Conservation (phyloP, 2,329 filamentous ascomycete species). For the Pseudogymnoascus sp. region DNA sequence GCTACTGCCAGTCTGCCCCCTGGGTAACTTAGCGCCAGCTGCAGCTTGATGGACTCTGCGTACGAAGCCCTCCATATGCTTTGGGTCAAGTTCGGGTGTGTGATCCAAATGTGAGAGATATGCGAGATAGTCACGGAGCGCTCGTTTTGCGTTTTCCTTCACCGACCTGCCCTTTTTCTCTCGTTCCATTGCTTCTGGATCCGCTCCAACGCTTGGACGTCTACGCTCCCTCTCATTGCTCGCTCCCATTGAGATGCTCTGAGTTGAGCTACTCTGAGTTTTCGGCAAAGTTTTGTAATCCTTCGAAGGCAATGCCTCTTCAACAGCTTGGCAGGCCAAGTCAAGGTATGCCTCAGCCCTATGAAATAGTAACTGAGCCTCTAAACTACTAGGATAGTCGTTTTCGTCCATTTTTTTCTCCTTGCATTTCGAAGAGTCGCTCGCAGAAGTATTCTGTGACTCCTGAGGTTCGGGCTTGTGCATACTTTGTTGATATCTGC, state of each 20-base stretch:
- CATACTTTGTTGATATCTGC: constrained; percentile 27
- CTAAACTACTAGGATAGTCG: constrained; percentile 67
- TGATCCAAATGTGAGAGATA: constrained; percentile 73
- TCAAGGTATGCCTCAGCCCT: constrained; percentile 65
- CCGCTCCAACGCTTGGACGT: constrained; percentile 14
- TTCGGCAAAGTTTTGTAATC: background rate
- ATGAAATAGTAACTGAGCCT: constrained; percentile 69
- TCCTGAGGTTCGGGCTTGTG: constrained; percentile 33
- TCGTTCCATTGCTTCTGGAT: constrained; percentile 27
- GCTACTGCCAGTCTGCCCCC: constrained; percentile 25
- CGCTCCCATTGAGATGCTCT: background rate
- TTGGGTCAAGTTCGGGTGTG: constrained; percentile 45
- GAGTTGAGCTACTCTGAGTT: background rate
- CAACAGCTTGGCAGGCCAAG: constrained; percentile 60
- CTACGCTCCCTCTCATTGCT: constrained; percentile 19
- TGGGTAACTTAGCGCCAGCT: constrained; percentile 38
- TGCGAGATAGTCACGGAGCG: constrained; percentile 64
- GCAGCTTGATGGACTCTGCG: constrained; percentile 51
- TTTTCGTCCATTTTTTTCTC: constrained; percentile 47
- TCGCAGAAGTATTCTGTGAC: constrained; percentile 42
- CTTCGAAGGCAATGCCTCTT: constrained; percentile 41
- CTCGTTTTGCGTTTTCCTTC: constrained; percentile 66
- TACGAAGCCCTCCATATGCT: constrained; percentile 40
- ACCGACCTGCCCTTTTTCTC: constrained; percentile 61
- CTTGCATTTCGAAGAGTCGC: constrained; percentile 32